phyloP scores from a whole-genome alignment of 805 yeast genomes.

The Wickerhamomyces ciferrii region DNA sequence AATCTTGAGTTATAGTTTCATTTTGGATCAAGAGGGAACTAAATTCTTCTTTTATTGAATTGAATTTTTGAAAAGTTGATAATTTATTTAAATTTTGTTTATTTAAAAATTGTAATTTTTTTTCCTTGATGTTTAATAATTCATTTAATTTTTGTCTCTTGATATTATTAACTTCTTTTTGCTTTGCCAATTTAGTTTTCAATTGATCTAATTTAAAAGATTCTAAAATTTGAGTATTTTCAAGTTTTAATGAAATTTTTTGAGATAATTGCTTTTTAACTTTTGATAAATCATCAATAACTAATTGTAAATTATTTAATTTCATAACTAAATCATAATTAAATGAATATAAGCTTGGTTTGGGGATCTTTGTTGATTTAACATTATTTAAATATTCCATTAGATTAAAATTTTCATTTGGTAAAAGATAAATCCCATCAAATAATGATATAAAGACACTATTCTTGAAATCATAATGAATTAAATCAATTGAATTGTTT shows the following conservation, averaged over 20 bases:
- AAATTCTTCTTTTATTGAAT: slow-evolving; percentile 10
- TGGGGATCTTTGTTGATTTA: background rate
- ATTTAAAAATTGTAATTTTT: slow-evolving; percentile 5
- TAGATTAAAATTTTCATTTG: slow-evolving; percentile 4
- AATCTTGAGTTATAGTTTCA: slow-evolving; percentile 12
- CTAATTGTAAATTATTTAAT: slow-evolving; percentile 30
- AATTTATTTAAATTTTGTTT: background rate
- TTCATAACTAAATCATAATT: slow-evolving; percentile 38
- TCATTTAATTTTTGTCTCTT: slow-evolving; percentile 8
- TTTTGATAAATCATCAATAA: slow-evolving; percentile 27
- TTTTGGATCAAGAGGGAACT: slow-evolving; percentile 6
- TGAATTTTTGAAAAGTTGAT: background rate
- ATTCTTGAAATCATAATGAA: slow-evolving; percentile 13
- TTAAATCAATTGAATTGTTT: slow-evolving; percentile 22
- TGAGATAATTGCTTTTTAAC: slow-evolving; percentile 13
- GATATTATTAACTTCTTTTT: background rate
- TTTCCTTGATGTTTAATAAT: slow-evolving; percentile 5
- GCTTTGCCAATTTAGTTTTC: slow-evolving; percentile 1
- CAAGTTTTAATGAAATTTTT: slow-evolving; percentile 7
- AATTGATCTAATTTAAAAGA: slow-evolving; percentile 4
- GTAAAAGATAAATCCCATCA: slow-evolving; percentile 23
- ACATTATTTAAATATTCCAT: slow-evolving; percentile 5
- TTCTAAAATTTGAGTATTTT: background rate
- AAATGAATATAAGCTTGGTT: slow-evolving; percentile 19
- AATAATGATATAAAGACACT: slow-evolving; percentile 24